Evolutionary conservation across 805 yeast genomes (phyloP).

Genomic region (Candida ulmi): DNA sequence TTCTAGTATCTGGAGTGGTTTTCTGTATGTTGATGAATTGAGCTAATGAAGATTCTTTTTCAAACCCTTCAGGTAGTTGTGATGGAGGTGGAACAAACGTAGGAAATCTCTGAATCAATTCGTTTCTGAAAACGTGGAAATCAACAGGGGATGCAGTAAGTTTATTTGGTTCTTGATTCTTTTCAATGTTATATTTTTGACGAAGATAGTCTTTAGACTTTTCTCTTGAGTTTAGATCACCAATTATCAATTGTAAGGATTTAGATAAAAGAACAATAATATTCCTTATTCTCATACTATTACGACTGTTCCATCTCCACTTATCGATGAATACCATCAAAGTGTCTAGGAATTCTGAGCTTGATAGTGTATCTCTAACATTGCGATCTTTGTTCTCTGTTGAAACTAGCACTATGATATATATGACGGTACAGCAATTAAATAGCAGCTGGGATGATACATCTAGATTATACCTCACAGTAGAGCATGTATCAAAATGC

Average conservation of each 20-base stretch:
- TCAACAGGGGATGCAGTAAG: constrained; percentile 75
- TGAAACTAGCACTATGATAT: constrained; percentile 7
- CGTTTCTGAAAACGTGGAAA: constrained; percentile 74
- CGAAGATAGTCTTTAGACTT: constrained; percentile 42
- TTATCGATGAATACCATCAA: constrained; percentile 50
- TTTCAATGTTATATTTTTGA: constrained; percentile 30
- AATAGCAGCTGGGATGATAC: constrained; percentile 10
- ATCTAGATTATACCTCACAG: constrained; percentile 2
- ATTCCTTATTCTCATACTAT: constrained; percentile 47
- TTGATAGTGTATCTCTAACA: constrained; percentile 15
- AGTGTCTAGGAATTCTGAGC: constrained; percentile 35
- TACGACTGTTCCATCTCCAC: constrained; percentile 56
- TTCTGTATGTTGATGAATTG: constrained; percentile 56
- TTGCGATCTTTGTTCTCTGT: constrained; percentile 2
- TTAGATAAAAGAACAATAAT: constrained; percentile 50
- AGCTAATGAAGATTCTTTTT: constrained; percentile 48
- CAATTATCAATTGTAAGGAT: constrained; percentile 54
- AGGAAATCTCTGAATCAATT: constrained; percentile 71
- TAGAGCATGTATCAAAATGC: constrained; percentile 6
- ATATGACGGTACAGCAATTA: constrained; percentile 10
- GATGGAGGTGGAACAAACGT: constrained; percentile 50
- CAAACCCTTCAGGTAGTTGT: constrained; percentile 38
- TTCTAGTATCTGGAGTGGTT: constrained; percentile 24
- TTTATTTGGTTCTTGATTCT: constrained; percentile 24
- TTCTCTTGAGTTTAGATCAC: constrained; percentile 38